Base-by-base conservation (phyloP, 257 asterid species). In the Capsicum chinense region DNA sequence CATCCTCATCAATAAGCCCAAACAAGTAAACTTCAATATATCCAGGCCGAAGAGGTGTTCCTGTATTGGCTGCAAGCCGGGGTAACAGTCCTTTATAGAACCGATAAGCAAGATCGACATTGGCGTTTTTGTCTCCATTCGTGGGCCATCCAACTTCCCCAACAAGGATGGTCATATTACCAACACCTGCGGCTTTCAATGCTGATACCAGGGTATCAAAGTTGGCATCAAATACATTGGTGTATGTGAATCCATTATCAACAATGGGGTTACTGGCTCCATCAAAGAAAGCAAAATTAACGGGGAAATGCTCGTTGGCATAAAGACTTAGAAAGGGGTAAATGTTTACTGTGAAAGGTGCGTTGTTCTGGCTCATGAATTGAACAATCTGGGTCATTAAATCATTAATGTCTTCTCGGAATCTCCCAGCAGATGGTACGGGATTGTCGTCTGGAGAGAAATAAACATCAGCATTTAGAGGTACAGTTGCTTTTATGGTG, bases 141-240 rank as follows among this genome's bases (percentile, higher is more conserved):
- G 97, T 93, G 0, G 97, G 97, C 97, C 97, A 93, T 52, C 97
- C 97, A 66, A 92, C 97, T 89, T 93, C 97, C 83, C 97, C 97
- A 4, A 92, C 95, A 5, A 93, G 86, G 69, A 93, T 88, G 82
- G 91, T 56, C 95, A 93, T 89, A 17, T 92, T 93, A 5, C 96
- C 94, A 9, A 52, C 83, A 1, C 94, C 95, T 35, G 85, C 42
- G 7, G 93, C 94, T 80, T 64, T 89, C n/a, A 93, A 88, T 0
- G 97, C 83, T 1, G 97, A 89, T 48, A 90, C 96, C 84, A 93
- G 84, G 6, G 97, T 93, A 88, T 93, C 97, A 54, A 93, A 91
- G 78, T 93, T 93, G 90, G 97, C 97, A 54, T 93, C 96, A 50
- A 92, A 93, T 47, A 93, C 97, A 71, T 93, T 93, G 69, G 92